Evolutionary conservation across 768 basidiomycete species (phyloP).

Genomic region (Suillus spraguei): DNA sequence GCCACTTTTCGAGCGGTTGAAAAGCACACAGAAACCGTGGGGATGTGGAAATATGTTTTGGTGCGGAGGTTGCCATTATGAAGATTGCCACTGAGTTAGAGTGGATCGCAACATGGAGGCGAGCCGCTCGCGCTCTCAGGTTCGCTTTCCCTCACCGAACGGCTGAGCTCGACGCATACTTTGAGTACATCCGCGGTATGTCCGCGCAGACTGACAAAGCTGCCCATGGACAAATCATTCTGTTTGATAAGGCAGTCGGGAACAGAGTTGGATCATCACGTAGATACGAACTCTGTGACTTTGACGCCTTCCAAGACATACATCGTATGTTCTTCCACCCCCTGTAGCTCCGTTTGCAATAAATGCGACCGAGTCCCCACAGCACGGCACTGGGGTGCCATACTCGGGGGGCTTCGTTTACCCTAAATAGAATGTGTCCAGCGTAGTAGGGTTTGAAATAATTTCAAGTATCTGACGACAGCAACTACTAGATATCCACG

Average conservation of each 20-base stretch:
- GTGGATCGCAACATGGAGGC: background rate
- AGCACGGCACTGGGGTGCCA: background rate
- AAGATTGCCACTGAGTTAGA: background rate
- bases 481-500: background rate
- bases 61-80: background rate
- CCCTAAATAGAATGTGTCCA: background rate
- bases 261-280: background rate
- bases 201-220: background rate
- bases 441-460: background rate
- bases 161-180: background rate
- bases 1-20: slow-evolving; percentile 17
- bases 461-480: background rate
- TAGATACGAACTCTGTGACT: background rate
- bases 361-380: background rate
- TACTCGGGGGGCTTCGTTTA: background rate
- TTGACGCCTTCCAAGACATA: background rate
- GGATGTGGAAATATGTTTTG: background rate
- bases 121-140: background rate
- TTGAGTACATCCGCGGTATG: background rate
- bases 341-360: background rate
- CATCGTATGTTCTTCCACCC: background rate
- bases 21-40: slow-evolving; percentile 21
- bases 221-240: background rate
- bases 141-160: background rate
- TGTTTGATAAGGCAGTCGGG: background rate